Evolutionary conservation across 345 rosid genomes (phyloP), one percentile per base, ranked within the genome.

Genomic region (Trapa incisa): DNA sequence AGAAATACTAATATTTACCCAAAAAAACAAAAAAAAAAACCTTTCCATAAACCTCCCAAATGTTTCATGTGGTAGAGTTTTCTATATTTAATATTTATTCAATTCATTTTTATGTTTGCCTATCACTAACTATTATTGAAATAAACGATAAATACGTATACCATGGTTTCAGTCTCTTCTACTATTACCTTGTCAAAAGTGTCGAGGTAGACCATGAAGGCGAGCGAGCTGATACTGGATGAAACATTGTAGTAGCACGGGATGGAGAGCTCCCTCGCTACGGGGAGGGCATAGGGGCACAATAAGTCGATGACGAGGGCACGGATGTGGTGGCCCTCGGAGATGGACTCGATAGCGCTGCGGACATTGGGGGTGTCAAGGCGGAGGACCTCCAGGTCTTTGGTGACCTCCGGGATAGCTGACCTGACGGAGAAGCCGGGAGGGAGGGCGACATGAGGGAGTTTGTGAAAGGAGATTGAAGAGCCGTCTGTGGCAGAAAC

Each of bases 241-340:
- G 60, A 50, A 47, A 61, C 62, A 61, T 62, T 62, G 47, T 43
- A 70, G 61, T 61, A 61, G 54, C 67, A 45, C 14, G 72, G 67
- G 37, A 70, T 62, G 50, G 47, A 38, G 48, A 70, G 72, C 8
- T 32, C 67, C 9, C 45, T 45, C 37, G 66, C 66, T 14, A 63
- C 32, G 38, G 58, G 35, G n/a, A 70, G 43, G 32, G 72, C 72
- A 6, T 32, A 33, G 56, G 53, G 7, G 50, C 71, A 60, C 54
- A 68, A 68, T 37, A 68, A 60, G 53, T 68, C 65, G 52, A 70
- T 62, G 66, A 70, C 47, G 33, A 70, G 37, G 47, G 72, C 66
- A 2, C 39, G 37, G 52, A 68, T 39, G 37, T 8, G 29, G 45
- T 33, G 6, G 16, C 22, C 12, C 67, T 70, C 10, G 11, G 67